Conservation (phyloP, 371 early-diverging fungal species). For the Mortierella sp. region DNA sequence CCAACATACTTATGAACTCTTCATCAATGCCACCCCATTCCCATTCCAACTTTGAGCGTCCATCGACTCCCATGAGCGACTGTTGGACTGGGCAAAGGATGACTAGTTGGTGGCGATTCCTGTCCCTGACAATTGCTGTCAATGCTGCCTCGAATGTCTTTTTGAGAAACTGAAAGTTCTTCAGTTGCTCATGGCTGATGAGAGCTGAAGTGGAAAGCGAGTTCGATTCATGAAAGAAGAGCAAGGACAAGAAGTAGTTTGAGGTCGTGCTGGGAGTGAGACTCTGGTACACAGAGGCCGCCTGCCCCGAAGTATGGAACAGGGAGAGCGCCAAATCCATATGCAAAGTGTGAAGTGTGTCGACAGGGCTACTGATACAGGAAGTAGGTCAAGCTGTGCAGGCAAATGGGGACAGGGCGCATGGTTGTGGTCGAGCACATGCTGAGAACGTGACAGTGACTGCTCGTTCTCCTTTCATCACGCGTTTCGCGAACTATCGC, state of each 20-base stretch:
- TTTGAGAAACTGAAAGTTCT: conserved; percentile 36
- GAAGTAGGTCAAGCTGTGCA: background rate
- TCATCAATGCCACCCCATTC: conserved; percentile 57
- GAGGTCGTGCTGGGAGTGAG: conserved; percentile 35
- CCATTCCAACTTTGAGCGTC: conserved; percentile 39
- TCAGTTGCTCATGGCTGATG: conserved; percentile 35
- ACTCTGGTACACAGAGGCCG: conserved; percentile 1
- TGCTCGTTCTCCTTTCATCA: background rate
- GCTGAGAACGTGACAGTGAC: background rate
- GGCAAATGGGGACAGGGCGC: background rate
- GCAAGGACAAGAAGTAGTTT: conserved; percentile 46
- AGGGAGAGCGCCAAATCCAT: conserved; percentile 47
- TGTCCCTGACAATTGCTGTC: conserved; percentile 32
- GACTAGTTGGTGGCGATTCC: conserved; percentile 32
- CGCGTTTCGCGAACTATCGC: too few species aligned
- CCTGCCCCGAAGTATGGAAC: conserved; percentile 22
- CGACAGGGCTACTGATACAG: background rate
- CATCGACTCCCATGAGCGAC: conserved; percentile 38
- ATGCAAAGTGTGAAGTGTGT: background rate
- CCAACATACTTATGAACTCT: conserved; percentile 41
- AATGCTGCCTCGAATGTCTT: conserved; percentile 28
- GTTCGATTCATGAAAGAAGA: conserved; percentile 48
- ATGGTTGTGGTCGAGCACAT: background rate
- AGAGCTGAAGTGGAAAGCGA: conserved; percentile 31
- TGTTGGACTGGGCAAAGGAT: conserved; percentile 48